Evolutionary conservation across 176 grass and related monocot genomes (phyloP).

Genomic region (Juncus inflexus): DNA sequence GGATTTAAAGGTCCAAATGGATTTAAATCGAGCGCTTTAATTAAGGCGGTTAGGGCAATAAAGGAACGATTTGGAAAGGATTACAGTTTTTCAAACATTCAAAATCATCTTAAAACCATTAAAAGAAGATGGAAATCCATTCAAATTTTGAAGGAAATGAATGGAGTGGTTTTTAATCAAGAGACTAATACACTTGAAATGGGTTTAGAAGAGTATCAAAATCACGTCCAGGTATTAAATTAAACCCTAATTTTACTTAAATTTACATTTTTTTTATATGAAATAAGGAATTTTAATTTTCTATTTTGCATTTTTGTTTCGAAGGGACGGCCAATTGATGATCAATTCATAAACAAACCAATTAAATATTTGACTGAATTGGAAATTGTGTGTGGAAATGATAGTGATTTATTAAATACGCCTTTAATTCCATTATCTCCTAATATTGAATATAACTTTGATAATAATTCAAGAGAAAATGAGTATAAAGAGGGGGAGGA

Average conservation of each 20-base stretch:
- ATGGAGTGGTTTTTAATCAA: constrained; percentile 6
- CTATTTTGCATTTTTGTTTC: no score
- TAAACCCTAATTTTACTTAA: no score
- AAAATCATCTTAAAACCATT: constrained; percentile 16
- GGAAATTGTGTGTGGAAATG: constrained; percentile 8
- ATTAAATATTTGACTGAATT: constrained; percentile 5
- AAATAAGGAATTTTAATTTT: no score
- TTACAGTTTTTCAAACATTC: constrained; percentile 9
- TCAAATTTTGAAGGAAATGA: neutral
- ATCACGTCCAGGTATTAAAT: constrained; percentile 8
- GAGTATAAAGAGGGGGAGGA: no score
- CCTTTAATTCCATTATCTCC: no score
- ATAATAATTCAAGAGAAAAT: no score
- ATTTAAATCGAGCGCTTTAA: constrained; percentile 6
- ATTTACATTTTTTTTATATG: no score
- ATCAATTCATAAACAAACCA: neutral
- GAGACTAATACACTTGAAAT: constrained; percentile 17
- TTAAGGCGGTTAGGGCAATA: neutral
- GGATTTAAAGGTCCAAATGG: constrained; percentile 7
- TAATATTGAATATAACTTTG: no score
- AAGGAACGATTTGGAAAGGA: constrained; percentile 13
- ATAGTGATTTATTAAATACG: neutral
- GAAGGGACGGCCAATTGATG: no score
- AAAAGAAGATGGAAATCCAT: constrained; percentile 10
- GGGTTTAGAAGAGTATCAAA: constrained; percentile 5